Base-by-base conservation (phyloP, 2,329 filamentous ascomycete genomes). In the Penicillium olsonii region DNA sequence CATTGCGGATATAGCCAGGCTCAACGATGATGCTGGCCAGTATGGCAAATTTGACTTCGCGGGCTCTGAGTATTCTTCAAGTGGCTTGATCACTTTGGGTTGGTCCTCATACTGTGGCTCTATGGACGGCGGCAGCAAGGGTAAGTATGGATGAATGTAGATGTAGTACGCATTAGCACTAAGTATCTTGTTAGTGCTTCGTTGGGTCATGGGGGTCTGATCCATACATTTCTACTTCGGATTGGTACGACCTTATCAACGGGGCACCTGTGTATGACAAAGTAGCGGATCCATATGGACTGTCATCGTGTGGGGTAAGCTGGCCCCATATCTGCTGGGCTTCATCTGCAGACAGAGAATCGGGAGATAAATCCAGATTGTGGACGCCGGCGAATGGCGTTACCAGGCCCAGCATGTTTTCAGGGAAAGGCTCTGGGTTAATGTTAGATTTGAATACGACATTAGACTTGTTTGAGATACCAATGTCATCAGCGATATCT, bases 141-240 rank as follows among this genome's bases (percentile, higher is more conserved):
- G 59, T 15, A 64, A 42, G 37, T 61, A 64, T 19, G 59, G 53
- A 34, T 64, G 63, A 35, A 65, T 57, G 27, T 54, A 62, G 3
- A 64, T 53, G 31, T 65, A 64, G 42, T 65, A 64, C 5, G 61
- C 59, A 31, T 63, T 63, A 15, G 52, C 8, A 35, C 62, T 65
- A 31, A 22, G 14, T 17, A 2, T 15, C 31, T 6, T 15, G 31
- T 48, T 11, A 54, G 48, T 14, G 14, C 22, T 24, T 24, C 8
- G 7, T 26, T 24, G 0, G 12, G 29, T n/a, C 12, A 31, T n/a
- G n/a, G 9, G 5, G 10, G 14, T n/a, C 47, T 31, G 14, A 37
- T 42, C 12, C 57, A 14, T 45, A 64, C 61, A 64, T 54, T 18
- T 60, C 61, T 9, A 37, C 51, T 31, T 63, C 61, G 14, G 37